These are phyloP conservation scores for Penicillium chermesinum DNA, from an alignment of 495 filamentous ascomycete species.

Conservation along the genomic window DNA sequence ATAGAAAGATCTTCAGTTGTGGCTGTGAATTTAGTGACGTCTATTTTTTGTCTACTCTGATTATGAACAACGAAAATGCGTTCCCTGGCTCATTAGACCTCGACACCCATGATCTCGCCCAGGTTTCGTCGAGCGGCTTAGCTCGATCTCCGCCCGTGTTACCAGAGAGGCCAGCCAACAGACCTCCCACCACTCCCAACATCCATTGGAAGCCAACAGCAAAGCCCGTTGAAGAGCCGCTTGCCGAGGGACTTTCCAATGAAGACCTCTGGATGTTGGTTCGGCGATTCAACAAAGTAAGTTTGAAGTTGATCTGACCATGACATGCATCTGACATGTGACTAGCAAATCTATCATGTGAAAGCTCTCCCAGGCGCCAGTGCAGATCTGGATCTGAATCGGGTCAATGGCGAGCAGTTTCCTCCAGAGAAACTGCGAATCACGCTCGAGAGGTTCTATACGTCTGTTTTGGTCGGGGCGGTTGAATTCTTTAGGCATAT, in stretches of 20 bases:
- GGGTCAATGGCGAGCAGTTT: constrained; percentile 77
- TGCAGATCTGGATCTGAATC: constrained; percentile 68
- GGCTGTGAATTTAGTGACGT: no score
- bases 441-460: constrained; percentile 80
- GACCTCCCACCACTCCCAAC: not conserved
- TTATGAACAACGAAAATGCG: not conserved
- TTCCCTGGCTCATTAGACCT: not conserved
- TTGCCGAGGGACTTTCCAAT: constrained; percentile 57
- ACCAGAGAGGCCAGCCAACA: not conserved
- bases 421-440: constrained; percentile 79
- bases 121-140: not conserved
- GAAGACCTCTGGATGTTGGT: constrained; percentile 77
- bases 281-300: constrained; percentile 75
- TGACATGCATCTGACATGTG: constrained; percentile 14
- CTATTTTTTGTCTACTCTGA: not conserved
- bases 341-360: constrained; percentile 82
- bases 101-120: not conserved
- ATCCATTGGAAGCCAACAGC: constrained; percentile 23
- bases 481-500: constrained; percentile 67
- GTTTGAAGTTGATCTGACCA: constrained; percentile 1
- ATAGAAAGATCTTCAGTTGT: no score
- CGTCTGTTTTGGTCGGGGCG: constrained; percentile 67
- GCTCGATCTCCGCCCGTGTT: not conserved
- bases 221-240: constrained; percentile 15
- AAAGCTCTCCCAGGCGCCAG: constrained; percentile 56